Base-by-base conservation (phyloP, 164 flowering plant genomes). In the Euptelea pleiosperma region DNA sequence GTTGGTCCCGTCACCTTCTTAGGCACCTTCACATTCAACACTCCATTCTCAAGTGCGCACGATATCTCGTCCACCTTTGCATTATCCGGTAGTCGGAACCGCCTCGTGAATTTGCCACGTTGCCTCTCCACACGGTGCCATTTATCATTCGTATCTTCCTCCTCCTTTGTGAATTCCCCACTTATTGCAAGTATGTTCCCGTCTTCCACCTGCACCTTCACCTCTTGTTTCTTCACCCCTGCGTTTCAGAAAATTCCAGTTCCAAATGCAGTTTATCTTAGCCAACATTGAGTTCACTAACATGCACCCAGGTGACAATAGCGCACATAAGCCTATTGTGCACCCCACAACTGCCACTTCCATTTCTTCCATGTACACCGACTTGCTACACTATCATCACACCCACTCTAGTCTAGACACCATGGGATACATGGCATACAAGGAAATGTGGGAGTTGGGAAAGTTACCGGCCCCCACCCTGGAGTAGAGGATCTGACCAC, bases 191-290 rank as follows among this genome's bases (percentile, higher is more conserved):
- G 56, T 0, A 55, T 10, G 35, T 55, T 67, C 31, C 40, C 51
- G 5, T 58, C 74, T 21, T 57, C 70, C 39, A 70, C 45, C 48
- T 58, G 55, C 60, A 66, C 71, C 46, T 66, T 62, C 52, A 71
- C 31, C 41, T 71, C 58, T 52, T 71, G 68, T 57, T 66, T 71
- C 57, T 48, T 62, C 50, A 58, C 67, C 5, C 71, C 70, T 67
- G 68, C 35, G 18, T 57, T 57, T 18, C 61, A 57, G 1, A 51
- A 35, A 14, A 53, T 58, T 5, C 62, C 62, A 44, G 49, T 57
- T 57, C 50, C 50, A 52, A 3, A 52, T 6, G 1, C 48, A 40
- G 25, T 37, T 52, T 3, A 58, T 26, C 45, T 46, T 58, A 0
- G 28, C 39, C 9, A 59, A 7, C 0, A 59, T 10, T 2, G 54